Evolutionary conservation across 257 asterid genomes (phyloP), one percentile per base, ranked within the genome.

Genomic region (Haberlea rhodopensis): DNA sequence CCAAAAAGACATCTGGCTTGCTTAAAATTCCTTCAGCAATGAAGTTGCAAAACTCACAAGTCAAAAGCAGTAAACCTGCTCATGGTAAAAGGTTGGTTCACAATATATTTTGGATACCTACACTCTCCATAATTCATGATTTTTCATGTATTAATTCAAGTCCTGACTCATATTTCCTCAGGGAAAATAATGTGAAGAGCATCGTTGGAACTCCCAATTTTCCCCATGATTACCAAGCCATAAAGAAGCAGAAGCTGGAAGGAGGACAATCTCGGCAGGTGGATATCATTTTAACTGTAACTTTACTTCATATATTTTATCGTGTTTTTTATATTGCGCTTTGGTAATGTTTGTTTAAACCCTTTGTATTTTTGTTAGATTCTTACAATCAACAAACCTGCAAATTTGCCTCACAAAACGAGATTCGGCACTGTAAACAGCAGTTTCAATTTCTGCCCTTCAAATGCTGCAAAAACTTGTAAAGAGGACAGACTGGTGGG

Each of bases 211-310:
- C 95, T 73, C 88, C 87, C 57, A 82, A 60, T 61, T 62, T 85
- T 24, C 82, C 82, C 13, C 98, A 89, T 45, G 97, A 87, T 59
- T 89, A 85, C 75, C 99, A 68, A 74, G 96, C 99, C 40, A 82
- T 92, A 43, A 92, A 92, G 85, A 82, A 83, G 84, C 99, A 92
- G 74, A 92, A 89, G 66, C 83, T 92, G 64, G 97, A 84, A 4
- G 97, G 82, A 57, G 99, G 96, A 60, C 85, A 87, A 78, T 70
- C 94, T 8, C 70, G 88, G 71, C 95, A 82, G 99, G 97, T 89
- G 54, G 45, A 37, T 58, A 40, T 6, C 24, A 19, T 15, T 61
- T 23, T 52, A 24, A 22, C 3, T 13, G 32, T n/a, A n/a, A n/a
- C n/a, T n/a, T n/a, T n/a, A n/a, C 61, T 23, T 9, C 1, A 7